Evolutionary conservation across 2,329 filamentous ascomycete species (phyloP).

Genomic region (Gremmenia infestans): DNA sequence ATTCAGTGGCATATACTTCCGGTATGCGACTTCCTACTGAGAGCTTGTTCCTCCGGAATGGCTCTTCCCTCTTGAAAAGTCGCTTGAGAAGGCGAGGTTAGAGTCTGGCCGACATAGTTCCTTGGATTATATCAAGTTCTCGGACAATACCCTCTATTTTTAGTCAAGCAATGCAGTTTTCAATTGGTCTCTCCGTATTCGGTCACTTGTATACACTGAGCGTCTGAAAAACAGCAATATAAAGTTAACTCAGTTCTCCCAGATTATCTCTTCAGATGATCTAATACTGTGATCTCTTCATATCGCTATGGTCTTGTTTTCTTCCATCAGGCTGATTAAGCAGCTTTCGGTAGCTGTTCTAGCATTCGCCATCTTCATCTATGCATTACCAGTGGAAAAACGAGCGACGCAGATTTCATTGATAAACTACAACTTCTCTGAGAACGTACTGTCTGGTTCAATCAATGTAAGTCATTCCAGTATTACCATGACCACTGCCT

Average conservation of each 20-base stretch:
- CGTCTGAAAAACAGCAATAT: background rate
- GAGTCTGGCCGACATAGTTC: background rate
- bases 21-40: too few species aligned
- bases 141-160: background rate
- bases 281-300: background rate
- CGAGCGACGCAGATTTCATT: slow-evolving; percentile 23
- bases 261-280: background rate
- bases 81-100: background rate
- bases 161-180: background rate
- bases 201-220: background rate
- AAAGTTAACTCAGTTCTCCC: background rate
- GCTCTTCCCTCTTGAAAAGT: too few species aligned
- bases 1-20: too few species aligned
- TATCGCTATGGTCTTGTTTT: background rate
- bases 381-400: slow-evolving; percentile 12
- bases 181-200: background rate
- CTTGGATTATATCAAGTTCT: background rate
- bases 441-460: slow-evolving; percentile 24
- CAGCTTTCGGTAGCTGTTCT: background rate
- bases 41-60: too few species aligned
- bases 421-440: slow-evolving; percentile 20
- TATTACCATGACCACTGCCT: background rate
- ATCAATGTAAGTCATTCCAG: slow-evolving; percentile 20
- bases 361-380: background rate
- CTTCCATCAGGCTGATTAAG: background rate